Evolutionary conservation across 139 green algal species (phyloP), one percentile per base, ranked within the genome.

Genomic region (Micromonas commoda): DNA sequence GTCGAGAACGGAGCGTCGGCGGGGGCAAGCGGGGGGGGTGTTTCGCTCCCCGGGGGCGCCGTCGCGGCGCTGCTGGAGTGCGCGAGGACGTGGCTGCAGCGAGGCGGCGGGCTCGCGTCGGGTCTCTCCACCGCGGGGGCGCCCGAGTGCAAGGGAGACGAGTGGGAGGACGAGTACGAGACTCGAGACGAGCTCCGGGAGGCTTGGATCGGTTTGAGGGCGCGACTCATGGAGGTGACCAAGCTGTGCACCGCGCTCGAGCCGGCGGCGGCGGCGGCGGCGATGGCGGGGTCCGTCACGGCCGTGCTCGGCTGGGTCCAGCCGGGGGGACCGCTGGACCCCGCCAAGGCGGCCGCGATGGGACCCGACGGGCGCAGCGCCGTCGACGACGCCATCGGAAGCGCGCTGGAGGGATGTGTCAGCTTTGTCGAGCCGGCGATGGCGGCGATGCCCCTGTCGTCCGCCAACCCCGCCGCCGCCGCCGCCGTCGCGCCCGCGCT

Each of bases 181-280:
- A 61, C 37, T 5, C 5, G 24, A 21, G 21, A 53, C 19, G 68
- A 75, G 6, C 38, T 75, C 20, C n/a, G 38, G 33, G 38, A 60
- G 37, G n/a, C 37, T 24, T 75, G 68, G 68, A 26, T 75, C 3
- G 1, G 24, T 21, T 2, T 63, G 35, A 35, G 68, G 19, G 68
- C 68, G 37, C 52, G 53, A 24, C n/a, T 38, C 3, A 75, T 75
- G 68, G 68, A 75, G 6, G 68, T 75, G 24, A 39, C 53, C 1
- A 75, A 75, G 29, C 37, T 75, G 2, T 75, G 68, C 68, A 61
- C 68, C 1, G 38, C 37, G 37, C 33, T 75, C 34, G 68, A 35
- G n/a, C 68, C 37, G 29, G 5, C 31, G 35, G 53, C 37, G 20
- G 26, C 37, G 37, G 24, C 37, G 37, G 21, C 19, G 1, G 38